Conservation (phyloP, 1,284 basidiomycete species). For the Hortiboletus rubellus region DNA sequence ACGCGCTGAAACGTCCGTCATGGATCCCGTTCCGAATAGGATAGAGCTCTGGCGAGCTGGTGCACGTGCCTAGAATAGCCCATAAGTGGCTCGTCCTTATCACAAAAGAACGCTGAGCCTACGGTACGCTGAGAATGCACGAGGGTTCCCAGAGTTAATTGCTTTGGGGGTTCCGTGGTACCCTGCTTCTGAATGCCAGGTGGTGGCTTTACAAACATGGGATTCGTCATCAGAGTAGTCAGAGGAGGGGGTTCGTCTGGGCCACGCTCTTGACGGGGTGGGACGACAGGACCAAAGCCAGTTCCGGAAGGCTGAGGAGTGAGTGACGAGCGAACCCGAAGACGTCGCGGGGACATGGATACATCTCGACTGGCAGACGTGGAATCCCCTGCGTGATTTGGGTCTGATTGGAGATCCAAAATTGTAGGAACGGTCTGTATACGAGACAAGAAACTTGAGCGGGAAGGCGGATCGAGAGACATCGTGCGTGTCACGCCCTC, state of each 20-base stretch:
- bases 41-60: constrained; percentile 51
- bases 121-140: constrained; percentile 58
- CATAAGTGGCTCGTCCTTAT: constrained; percentile 4
- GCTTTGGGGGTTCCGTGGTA: constrained; percentile 33
- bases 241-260: constrained; percentile 69
- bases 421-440: constrained; percentile 21
- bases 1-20: constrained; percentile 36
- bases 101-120: constrained; percentile 26
- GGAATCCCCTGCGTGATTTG: constrained; percentile 35
- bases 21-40: constrained; percentile 43
- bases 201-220: constrained; percentile 68
- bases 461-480: constrained; percentile 58
- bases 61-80: constrained; percentile 42
- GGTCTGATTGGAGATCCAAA: constrained; percentile 42
- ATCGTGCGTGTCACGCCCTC: constrained; percentile 51
- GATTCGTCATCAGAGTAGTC: constrained; percentile 56
- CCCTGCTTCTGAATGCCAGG: constrained; percentile 37
- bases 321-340: constrained; percentile 63
- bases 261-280: constrained; percentile 42
- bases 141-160: constrained; percentile 60
- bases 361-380: constrained; percentile 38
- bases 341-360: constrained; percentile 46
- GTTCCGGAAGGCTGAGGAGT: constrained; percentile 63
- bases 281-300: constrained; percentile 47
- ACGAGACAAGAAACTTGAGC: constrained; percentile 29